Evolutionary conservation across 257 asterid species (phyloP).

Genomic region (Salvia rosmarinus): DNA sequence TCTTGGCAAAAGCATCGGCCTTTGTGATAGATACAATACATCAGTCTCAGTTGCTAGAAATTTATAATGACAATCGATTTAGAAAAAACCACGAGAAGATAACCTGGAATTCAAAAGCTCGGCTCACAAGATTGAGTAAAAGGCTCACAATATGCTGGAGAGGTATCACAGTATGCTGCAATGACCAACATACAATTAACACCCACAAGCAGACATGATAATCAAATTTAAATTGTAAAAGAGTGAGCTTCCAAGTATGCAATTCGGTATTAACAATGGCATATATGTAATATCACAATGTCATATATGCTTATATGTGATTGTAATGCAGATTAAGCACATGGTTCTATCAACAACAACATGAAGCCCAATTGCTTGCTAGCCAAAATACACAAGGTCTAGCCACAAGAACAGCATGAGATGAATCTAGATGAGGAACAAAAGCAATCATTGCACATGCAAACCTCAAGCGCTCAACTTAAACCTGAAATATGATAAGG

Average conservation of each 20-base stretch:
- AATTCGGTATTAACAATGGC: neutral
- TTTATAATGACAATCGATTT: constrained; percentile 7
- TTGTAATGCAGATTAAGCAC: neutral
- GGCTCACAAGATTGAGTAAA: constrained; percentile 87
- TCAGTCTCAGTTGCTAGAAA: constrained; percentile 23
- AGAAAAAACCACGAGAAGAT: constrained; percentile 18
- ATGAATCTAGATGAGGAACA: neutral
- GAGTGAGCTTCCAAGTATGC: constrained; percentile 12
- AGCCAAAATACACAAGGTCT: neutral
- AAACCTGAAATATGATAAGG: constrained; percentile 92
- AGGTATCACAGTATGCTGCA: constrained; percentile 97
- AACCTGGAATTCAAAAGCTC: constrained; percentile 98
- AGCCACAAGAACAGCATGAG: neutral
- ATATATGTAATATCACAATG: neutral
- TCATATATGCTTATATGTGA: neutral
- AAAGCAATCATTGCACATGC: constrained; percentile 8
- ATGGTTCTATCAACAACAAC: neutral
- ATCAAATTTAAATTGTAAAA: constrained; percentile 11
- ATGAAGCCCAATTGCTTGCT: neutral
- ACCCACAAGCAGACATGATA: neutral
- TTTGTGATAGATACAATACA: constrained; percentile 34
- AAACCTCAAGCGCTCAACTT: constrained; percentile 25
- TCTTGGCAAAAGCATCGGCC: constrained; percentile 98
- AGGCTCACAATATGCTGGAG: constrained; percentile 90
- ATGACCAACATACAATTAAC: constrained; percentile 26